Percentiles rank a stretch among this genome's conserved stretches.
These are phyloP conservation scores for Logfia minima DNA, from an alignment of 129 eudicot genomes.

Conservation along the genomic window DNA sequence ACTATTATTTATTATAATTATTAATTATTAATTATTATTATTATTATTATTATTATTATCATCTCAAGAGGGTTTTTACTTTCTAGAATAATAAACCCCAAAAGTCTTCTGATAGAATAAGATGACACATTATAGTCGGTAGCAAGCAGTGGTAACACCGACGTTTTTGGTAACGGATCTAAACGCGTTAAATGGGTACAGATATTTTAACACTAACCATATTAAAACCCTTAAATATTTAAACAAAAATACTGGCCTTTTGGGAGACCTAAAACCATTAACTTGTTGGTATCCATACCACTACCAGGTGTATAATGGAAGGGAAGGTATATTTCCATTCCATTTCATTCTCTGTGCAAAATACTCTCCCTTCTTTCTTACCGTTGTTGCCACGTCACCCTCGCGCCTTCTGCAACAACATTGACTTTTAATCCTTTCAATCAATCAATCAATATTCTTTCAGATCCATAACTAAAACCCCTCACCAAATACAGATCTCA, in stretches of 20 bases:
- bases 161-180: not conserved
- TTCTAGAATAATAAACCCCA: too few relatives aligned
- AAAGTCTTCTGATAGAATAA: too few relatives aligned
- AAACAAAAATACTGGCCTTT: too few relatives aligned
- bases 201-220: not conserved
- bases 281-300: not conserved
- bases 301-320: not conserved
- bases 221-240: too few relatives aligned
- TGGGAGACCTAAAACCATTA: not conserved
- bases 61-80: too few relatives aligned
- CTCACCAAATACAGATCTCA: constrained; percentile 34
- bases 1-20: too few relatives aligned
- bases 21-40: too few relatives aligned
- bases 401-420: not conserved
- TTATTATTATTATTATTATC: too few relatives aligned
- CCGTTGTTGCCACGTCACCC: constrained; percentile 30
- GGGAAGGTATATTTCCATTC: not conserved
- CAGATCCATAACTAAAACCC: constrained; percentile 12
- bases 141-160: not conserved
- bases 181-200: not conserved
- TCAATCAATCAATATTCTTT: not conserved
- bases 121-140: not conserved
- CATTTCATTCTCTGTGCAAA: not conserved
- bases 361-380: constrained; percentile 25
- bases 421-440: constrained; percentile 18